Percentiles rank a stretch among this genome's conserved stretches.
Evolutionary conservation across 2,329 filamentous ascomycete genomes (phyloP).

Genomic region (Metarhizium sp.): DNA sequence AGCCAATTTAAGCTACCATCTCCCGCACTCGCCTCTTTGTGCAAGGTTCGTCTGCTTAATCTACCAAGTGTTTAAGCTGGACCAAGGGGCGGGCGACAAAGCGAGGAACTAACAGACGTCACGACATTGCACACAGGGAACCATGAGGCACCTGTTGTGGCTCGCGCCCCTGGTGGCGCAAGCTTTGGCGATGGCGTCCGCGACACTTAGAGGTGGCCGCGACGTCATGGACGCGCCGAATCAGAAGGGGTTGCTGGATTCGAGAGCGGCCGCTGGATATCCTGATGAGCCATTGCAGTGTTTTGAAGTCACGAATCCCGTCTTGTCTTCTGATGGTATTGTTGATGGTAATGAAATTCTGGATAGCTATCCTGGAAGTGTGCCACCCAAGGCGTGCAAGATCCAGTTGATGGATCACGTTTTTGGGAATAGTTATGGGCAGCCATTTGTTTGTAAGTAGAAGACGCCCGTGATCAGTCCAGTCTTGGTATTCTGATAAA

Average conservation of each 20-base stretch:
- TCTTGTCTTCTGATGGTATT: constrained; percentile 40
- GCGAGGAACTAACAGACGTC: neutral
- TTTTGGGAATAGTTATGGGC: constrained; percentile 65
- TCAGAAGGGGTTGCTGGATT: neutral
- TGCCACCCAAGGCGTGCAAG: constrained; percentile 27
- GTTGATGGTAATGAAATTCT: constrained; percentile 7
- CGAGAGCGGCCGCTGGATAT: neutral
- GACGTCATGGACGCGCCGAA: neutral
- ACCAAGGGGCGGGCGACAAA: neutral
- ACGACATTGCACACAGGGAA: neutral
- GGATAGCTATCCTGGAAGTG: neutral
- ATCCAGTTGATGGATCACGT: constrained; percentile 59
- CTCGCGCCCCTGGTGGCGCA: neutral
- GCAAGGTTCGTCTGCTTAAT: too few relatives aligned
- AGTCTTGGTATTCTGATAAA: neutral
- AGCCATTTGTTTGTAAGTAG: constrained; percentile 58
- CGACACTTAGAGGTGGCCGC: neutral
- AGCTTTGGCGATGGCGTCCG: neutral
- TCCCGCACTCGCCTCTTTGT: too few relatives aligned
- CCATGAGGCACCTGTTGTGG: constrained; percentile 1
- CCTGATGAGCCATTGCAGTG: constrained; percentile 32
- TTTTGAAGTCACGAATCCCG: constrained; percentile 61
- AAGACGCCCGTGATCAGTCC: neutral
- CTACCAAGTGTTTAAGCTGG: too few relatives aligned
- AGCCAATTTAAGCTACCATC: neutral